Evolutionary conservation across 2,329 filamentous ascomycete species (phyloP).

Genomic region (Fusarium napiforme): DNA sequence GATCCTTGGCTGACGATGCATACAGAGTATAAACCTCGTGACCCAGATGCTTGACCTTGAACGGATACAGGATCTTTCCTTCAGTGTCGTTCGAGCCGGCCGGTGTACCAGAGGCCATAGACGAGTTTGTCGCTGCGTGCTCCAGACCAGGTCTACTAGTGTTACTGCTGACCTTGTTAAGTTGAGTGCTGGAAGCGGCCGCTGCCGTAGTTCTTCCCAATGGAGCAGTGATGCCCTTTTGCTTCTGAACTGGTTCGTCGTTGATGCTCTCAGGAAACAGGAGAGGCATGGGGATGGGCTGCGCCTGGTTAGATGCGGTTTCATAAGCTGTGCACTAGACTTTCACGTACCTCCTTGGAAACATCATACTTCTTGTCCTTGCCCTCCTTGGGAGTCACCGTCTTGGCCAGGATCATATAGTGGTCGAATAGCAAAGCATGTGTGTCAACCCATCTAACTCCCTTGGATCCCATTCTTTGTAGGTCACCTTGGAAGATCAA

Average conservation of each 20-base stretch:
- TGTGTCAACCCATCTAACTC: slow-evolving; percentile 93
- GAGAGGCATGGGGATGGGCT: slow-evolving; percentile 95
- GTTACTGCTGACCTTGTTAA: slow-evolving; percentile 66
- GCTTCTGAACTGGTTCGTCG: slow-evolving; percentile 89
- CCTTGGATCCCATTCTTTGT: slow-evolving; percentile 86
- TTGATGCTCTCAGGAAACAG: slow-evolving; percentile 91
- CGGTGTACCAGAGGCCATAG: slow-evolving; percentile 63
- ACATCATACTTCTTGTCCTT: slow-evolving; percentile 91
- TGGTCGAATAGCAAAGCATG: slow-evolving; percentile 96
- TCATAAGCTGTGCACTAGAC: background rate
- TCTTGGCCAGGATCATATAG: slow-evolving; percentile 92
- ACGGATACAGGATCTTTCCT: slow-evolving; percentile 89
- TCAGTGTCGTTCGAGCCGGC: slow-evolving; percentile 73
- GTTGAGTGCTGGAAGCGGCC: slow-evolving; percentile 66
- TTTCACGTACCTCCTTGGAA: slow-evolving; percentile 78
- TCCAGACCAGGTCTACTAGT: slow-evolving; percentile 69
- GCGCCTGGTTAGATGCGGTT: slow-evolving; percentile 40
- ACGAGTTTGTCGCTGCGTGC: slow-evolving; percentile 75
- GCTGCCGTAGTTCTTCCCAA: slow-evolving; percentile 70
- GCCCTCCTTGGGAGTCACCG: slow-evolving; percentile 74
- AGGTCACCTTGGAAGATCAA: slow-evolving; percentile 90
- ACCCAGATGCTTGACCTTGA: slow-evolving; percentile 94
- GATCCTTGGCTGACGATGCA: slow-evolving; percentile 77
- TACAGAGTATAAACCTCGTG: slow-evolving; percentile 94
- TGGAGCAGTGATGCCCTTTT: slow-evolving; percentile 76